phyloP scores from a whole-genome alignment of 345 rosid species.

The Durio zibethinus region DNA sequence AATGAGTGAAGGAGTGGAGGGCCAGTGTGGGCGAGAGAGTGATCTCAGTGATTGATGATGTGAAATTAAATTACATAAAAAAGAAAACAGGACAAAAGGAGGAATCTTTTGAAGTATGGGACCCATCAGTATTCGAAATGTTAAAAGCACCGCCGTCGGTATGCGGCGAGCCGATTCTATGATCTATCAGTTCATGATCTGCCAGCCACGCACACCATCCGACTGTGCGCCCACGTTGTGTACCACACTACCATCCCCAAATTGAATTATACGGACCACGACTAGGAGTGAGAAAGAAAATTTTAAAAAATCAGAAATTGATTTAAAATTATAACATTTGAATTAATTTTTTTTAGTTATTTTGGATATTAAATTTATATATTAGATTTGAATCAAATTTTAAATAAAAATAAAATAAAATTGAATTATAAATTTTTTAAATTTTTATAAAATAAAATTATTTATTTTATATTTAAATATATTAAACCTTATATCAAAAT shows the following conservation, averaged over 20 bases:
- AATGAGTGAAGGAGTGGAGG: background rate
- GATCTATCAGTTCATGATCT: background rate
- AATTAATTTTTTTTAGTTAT: too few relatives aligned
- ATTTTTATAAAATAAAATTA: too few relatives aligned
- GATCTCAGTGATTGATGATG: background rate
- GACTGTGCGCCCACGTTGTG: background rate
- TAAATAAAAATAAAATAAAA: too few relatives aligned
- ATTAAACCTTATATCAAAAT: too few relatives aligned
- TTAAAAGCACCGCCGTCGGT: constrained; percentile 26
- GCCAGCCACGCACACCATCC: constrained; percentile 7
- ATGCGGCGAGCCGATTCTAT: constrained; percentile 35
- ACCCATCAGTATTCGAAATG: constrained; percentile 17
- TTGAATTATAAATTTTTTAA: too few relatives aligned
- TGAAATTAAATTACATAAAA: background rate
- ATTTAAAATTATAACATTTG: too few relatives aligned
- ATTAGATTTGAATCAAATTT: too few relatives aligned
- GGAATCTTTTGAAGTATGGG: constrained; percentile 20
- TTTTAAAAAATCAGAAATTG: too few relatives aligned
- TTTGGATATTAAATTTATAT: too few relatives aligned
- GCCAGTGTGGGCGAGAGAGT: background rate
- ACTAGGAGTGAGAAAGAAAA: too few relatives aligned
- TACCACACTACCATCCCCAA: background rate
- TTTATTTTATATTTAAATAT: too few relatives aligned
- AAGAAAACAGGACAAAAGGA: background rate
- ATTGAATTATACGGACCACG: too few relatives aligned